A percentile compares a stretch with the other conserved stretches of the same genome.
phyloP scores from a whole-genome alignment of 768 basidiomycete genomes.

The Xanthoconium purpureum region DNA sequence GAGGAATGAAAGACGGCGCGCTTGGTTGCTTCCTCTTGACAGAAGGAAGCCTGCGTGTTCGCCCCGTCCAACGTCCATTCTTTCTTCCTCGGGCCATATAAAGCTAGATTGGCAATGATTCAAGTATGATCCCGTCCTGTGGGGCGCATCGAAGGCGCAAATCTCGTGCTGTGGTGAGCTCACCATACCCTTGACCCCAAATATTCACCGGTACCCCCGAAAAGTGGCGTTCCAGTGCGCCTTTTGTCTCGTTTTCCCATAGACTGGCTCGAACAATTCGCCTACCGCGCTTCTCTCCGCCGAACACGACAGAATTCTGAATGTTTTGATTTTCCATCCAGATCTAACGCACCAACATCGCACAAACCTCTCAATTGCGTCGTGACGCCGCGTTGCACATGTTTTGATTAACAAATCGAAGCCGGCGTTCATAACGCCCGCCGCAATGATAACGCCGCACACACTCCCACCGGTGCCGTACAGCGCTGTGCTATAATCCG shows the following conservation, averaged over 20 bases:
- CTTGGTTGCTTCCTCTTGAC: not conserved
- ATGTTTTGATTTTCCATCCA: not conserved
- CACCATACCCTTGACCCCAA: not conserved
- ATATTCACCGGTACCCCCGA: not conserved
- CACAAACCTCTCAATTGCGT: constrained; percentile 19
- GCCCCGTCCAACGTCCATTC: constrained; percentile 10
- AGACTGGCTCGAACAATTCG: not conserved
- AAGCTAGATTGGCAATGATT: constrained; percentile 13
- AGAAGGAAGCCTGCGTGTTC: not conserved
- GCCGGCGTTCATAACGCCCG: constrained; percentile 18
- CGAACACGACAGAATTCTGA: not conserved
- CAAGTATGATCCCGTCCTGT: not conserved
- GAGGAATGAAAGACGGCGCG: not conserved
- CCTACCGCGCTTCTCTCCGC: constrained; percentile 1
- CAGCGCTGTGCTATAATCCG: not conserved
- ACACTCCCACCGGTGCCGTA: constrained; percentile 6
- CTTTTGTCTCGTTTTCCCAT: not conserved
- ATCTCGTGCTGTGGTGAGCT: constrained; percentile 6
- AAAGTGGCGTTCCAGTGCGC: constrained; percentile 2
- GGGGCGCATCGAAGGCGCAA: constrained; percentile 4
- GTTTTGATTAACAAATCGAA: constrained; percentile 7
- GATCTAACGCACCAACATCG: not conserved
- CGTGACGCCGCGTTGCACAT: constrained; percentile 17
- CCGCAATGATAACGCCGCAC: not conserved
- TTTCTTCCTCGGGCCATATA: constrained; percentile 3